phyloP scores from a whole-genome alignment of 2,329 filamentous ascomycete species.

The Talaromyces sp. region DNA sequence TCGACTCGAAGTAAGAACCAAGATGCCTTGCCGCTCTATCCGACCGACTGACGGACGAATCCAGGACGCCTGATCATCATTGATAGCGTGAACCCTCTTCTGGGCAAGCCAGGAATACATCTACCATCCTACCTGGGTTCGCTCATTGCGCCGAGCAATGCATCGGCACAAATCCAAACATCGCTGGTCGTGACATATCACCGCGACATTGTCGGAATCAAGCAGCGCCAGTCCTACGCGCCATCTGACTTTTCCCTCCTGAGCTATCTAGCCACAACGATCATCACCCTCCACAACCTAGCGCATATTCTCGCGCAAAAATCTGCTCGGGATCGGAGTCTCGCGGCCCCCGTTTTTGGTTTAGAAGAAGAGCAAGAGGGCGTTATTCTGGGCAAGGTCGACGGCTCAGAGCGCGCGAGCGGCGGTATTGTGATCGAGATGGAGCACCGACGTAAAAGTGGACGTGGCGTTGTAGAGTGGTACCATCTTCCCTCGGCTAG shows the following conservation, averaged over 20 bases:
- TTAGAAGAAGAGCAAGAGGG: constrained; percentile 74
- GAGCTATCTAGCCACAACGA: constrained; percentile 80
- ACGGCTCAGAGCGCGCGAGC: constrained; percentile 31
- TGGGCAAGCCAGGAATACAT: constrained; percentile 48
- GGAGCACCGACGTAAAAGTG: constrained; percentile 81
- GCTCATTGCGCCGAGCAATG: constrained; percentile 54
- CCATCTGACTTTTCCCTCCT: constrained; percentile 69
- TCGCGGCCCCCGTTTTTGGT: constrained; percentile 73
- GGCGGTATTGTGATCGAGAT: constrained; percentile 71
- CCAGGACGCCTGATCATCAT: constrained; percentile 71
- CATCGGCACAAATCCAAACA: constrained; percentile 37
- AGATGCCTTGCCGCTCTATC: neutral
- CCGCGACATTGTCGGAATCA: constrained; percentile 63
- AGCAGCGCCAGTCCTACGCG: constrained; percentile 38
- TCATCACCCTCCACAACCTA: constrained; percentile 70
- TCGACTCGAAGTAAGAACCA: constrained; percentile 25
- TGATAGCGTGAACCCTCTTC: constrained; percentile 70
- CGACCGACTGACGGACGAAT: neutral
- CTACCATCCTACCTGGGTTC: constrained; percentile 67
- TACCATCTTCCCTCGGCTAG: constrained; percentile 53
- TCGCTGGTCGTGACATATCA: constrained; percentile 81
- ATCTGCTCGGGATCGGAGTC: constrained; percentile 69
- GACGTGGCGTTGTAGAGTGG: constrained; percentile 69
- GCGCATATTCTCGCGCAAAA: constrained; percentile 70
- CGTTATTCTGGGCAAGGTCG: constrained; percentile 62